phyloP scores from a whole-genome alignment of 2,329 filamentous ascomycete genomes.

The Fusarium burgessii region DNA sequence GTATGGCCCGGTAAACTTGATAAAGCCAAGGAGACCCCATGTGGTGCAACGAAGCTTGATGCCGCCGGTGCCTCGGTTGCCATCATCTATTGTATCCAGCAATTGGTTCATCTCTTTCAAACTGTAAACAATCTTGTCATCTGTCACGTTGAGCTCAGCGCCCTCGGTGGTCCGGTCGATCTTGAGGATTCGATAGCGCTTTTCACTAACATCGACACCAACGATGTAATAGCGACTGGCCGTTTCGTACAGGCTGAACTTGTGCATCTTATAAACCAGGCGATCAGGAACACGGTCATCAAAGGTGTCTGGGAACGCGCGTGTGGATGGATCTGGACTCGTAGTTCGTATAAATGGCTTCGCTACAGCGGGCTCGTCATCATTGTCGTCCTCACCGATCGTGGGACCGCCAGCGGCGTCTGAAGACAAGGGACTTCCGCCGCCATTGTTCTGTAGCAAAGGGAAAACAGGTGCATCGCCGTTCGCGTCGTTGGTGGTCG shows the following conservation, averaged over 20 bases:
- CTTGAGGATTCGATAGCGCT: conserved; percentile 89
- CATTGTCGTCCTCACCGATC: conserved; percentile 62
- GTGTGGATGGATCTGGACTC: conserved; percentile 61
- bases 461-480: conserved; percentile 51
- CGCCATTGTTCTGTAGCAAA: conserved; percentile 53
- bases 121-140: conserved; percentile 95
- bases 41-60: conserved; percentile 89
- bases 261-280: conserved; percentile 81
- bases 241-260: conserved; percentile 97
- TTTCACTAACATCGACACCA: conserved; percentile 90
- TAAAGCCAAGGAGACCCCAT: conserved; percentile 95
- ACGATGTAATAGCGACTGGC: conserved; percentile 94
- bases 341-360: conserved; percentile 68
- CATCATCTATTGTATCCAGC: conserved; percentile 94
- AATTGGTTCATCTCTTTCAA: conserved; percentile 93
- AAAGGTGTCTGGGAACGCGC: conserved; percentile 47
- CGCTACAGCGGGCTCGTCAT: conserved; percentile 69
- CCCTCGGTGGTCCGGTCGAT: conserved; percentile 89
- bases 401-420: conserved; percentile 42
- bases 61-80: conserved; percentile 90
- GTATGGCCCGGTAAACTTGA: conserved; percentile 93
- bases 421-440: conserved; percentile 44
- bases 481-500: conserved; percentile 29
- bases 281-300: conserved; percentile 53
- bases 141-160: conserved; percentile 82